Evolutionary conservation across 257 asterid species (phyloP), one percentile per base, ranked within the genome.

Genomic region (Asclepias syriaca): DNA sequence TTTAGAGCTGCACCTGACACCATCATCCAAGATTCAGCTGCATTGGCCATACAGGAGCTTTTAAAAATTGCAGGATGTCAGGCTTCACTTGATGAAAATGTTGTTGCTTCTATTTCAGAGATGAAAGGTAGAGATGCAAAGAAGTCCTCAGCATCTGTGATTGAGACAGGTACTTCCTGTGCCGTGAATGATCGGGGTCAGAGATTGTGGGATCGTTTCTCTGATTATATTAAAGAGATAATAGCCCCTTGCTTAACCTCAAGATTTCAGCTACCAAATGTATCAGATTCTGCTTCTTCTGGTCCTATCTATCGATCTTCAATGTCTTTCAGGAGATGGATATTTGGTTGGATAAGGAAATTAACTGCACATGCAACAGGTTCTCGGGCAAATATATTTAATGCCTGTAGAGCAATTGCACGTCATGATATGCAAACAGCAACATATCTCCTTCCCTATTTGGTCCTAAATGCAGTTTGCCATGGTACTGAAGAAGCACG

Each of bases 161-260:
- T 80, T 59, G 77, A 73, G 78, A 18, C 11, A 50, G 84, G 71
- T 73, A 77, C 79, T 39, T 74, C 79, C 80, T 65, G 74, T 58
- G 89, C 80, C 77, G 71, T 80, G 86, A 70, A 72, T 73, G 89
- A 75, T 56, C 84, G 97, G 85, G 99, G 97, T 59, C 96, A 88
- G 86, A 88, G 83, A 77, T 68, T 94, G 84, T 94, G 99, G 99
- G 95, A 85, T 72, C 90, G 97, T 54, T 94, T 94, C 82, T 94
- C 99, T 78, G 87, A 83, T 84, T 94, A 94, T 80, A 84, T 91
- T 60, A 94, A 91, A 87, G 99, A 94, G 91, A 91, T 94, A 76
- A 94, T 94, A 71, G 99, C 96, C 66, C 99, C 99, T 87, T 94
- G 96, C 89, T 88, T 94, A 80, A 89, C 99, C 79, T 94, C 99